Evolutionary conservation across 2,329 filamentous ascomycete genomes (phyloP).

Genomic region (Aspergillus tanneri): DNA sequence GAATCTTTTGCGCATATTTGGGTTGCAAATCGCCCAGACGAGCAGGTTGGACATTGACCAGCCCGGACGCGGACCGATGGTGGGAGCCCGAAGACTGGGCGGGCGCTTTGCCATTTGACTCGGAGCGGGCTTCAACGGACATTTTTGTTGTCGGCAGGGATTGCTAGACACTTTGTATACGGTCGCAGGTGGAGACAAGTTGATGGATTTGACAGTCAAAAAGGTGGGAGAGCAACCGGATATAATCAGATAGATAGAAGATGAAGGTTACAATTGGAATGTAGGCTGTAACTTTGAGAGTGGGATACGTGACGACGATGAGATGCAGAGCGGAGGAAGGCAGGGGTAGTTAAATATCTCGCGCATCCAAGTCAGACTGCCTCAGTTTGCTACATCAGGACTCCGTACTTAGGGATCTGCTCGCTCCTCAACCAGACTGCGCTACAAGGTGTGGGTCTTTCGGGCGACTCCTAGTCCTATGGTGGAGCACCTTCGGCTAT

Average conservation of each 20-base stretch:
- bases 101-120: slow-evolving; percentile 37
- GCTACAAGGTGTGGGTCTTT: too few relatives aligned
- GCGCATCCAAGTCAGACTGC: not conserved
- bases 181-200: not conserved
- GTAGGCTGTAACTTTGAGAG: not conserved
- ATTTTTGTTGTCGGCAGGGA: slow-evolving; percentile 16
- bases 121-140: slow-evolving; percentile 27
- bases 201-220: too few relatives aligned
- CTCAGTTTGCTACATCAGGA: too few relatives aligned
- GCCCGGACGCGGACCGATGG: slow-evolving; percentile 38
- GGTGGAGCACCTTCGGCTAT: too few relatives aligned
- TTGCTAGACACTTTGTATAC: not conserved
- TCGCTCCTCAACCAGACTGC: not conserved
- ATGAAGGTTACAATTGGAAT: not conserved
- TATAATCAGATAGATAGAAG: not conserved
- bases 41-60: slow-evolving; percentile 75
- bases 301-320: not conserved
- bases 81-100: slow-evolving; percentile 22
- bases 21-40: slow-evolving; percentile 80
- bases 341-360: not conserved
- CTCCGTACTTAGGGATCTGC: too few relatives aligned
- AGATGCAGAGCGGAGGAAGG: not conserved
- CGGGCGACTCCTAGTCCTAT: too few relatives aligned
- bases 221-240: not conserved
- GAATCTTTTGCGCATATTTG: slow-evolving; percentile 68